Conservation (phyloP, 176 grass and related monocot genomes). For the Aegilops umbellulata region DNA sequence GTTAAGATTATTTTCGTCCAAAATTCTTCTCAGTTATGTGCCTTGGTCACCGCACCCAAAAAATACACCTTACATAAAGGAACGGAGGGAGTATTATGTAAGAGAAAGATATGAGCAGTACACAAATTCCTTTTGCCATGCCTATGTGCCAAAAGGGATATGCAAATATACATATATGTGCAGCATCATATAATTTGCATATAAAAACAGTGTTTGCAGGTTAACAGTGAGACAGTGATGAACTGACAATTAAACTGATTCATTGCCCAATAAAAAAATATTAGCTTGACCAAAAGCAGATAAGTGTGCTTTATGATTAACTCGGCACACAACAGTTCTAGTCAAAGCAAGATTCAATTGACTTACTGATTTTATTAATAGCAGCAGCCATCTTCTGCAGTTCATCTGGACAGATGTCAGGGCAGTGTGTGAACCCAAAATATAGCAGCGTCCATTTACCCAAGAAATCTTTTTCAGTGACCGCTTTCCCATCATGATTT, state of each 20-base stretch:
- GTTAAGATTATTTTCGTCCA: too few relatives aligned
- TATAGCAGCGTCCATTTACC: constrained; percentile 90
- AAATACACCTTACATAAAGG: too few relatives aligned
- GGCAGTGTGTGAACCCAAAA: constrained; percentile 88
- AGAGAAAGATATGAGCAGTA: background rate
- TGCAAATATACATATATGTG: background rate
- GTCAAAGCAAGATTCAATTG: background rate
- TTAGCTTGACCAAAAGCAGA: background rate
- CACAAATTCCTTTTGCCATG: background rate
- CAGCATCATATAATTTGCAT: background rate
- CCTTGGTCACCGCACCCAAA: too few relatives aligned
- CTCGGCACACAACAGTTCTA: background rate
- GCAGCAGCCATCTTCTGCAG: constrained; percentile 87
- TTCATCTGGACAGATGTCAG: constrained; percentile 94
- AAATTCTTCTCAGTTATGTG: too few relatives aligned
- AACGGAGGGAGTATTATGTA: background rate
- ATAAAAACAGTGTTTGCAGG: background rate
- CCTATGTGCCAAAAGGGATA: background rate
- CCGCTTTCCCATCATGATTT: constrained; percentile 62
- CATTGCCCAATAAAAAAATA: background rate
- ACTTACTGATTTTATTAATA: constrained; percentile 77
- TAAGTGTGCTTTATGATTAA: background rate
- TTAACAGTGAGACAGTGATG: background rate
- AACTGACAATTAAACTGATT: background rate
- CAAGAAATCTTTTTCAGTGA: constrained; percentile 75